Conservation (phyloP, 768 basidiomycete species). For the Tremella mesenterica region DNA sequence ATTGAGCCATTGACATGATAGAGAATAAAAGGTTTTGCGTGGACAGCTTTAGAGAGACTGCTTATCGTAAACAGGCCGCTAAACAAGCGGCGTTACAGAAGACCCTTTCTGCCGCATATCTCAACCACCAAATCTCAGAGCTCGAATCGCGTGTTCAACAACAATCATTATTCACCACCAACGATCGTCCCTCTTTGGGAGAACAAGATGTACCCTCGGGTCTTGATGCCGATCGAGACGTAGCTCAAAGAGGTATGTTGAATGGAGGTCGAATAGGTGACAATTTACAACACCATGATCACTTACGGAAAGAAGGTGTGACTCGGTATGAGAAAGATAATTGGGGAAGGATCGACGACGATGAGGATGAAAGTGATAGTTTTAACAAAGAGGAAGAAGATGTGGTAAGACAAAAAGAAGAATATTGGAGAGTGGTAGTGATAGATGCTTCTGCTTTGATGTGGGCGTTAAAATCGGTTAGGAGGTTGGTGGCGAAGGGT, state of each 20-base stretch:
- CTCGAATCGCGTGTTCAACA: conserved; percentile 36
- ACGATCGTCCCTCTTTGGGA: neutral
- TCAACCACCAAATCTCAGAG: conserved; percentile 39
- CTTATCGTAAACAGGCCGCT: too few species aligned
- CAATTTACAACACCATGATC: too few species aligned
- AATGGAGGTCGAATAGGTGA: neutral
- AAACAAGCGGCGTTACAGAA: conserved; percentile 36
- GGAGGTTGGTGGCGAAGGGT: conserved; percentile 69
- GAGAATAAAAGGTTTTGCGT: too few species aligned
- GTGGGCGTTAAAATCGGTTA: conserved; percentile 49
- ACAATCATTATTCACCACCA: conserved; percentile 1
- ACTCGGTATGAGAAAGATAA: too few species aligned
- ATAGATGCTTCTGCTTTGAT: conserved; percentile 37
- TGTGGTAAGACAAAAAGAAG: conserved; percentile 9
- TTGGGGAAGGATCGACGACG: too few species aligned
- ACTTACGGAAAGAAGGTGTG: too few species aligned
- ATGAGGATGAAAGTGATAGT: conserved; percentile 13
- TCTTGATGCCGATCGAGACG: neutral
- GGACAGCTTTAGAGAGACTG: too few species aligned
- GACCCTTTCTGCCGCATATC: conserved; percentile 35
- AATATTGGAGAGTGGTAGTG: conserved; percentile 32
- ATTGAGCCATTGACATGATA: too few species aligned
- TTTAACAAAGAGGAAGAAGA: conserved; percentile 10
- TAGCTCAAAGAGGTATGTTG: neutral
- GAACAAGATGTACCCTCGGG: too few species aligned